phyloP scores from a whole-genome alignment of 768 basidiomycete genomes.

The Favolaschia claudopus region DNA sequence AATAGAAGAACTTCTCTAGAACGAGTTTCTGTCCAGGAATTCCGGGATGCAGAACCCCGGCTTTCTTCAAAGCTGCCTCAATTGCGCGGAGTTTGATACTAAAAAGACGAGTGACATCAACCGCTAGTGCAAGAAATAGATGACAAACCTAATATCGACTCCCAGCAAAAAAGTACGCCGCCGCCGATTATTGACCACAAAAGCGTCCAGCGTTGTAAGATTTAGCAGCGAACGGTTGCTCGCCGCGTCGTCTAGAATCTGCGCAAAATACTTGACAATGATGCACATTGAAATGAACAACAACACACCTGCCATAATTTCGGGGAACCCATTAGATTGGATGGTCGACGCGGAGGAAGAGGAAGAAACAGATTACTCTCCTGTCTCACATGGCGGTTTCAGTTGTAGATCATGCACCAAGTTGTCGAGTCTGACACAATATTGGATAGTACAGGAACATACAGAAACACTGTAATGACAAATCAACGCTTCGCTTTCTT shows the following conservation, averaged over 20 bases:
- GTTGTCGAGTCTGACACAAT: too few species aligned
- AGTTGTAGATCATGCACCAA: too few species aligned
- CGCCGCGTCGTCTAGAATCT: background rate
- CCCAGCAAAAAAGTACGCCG: background rate
- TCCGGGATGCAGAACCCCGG: too few species aligned
- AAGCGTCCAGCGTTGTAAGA: slow-evolving; percentile 4
- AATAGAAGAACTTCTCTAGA: too few species aligned
- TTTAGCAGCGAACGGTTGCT: slow-evolving; percentile 1
- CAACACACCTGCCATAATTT: background rate
- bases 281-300: background rate
- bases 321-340: background rate
- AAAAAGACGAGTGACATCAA: background rate
- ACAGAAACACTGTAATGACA: too few species aligned
- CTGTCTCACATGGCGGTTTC: too few species aligned
- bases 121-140: background rate
- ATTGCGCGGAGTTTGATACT: too few species aligned
- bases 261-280: background rate
- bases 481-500: too few species aligned
- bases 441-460: too few species aligned
- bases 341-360: background rate
- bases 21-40: too few species aligned
- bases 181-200: background rate
- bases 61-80: too few species aligned
- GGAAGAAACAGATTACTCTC: background rate
- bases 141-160: slow-evolving; percentile 8